phyloP scores from a whole-genome alignment of 148 eudicot genomes.

The Chenopodium berlandieri region DNA sequence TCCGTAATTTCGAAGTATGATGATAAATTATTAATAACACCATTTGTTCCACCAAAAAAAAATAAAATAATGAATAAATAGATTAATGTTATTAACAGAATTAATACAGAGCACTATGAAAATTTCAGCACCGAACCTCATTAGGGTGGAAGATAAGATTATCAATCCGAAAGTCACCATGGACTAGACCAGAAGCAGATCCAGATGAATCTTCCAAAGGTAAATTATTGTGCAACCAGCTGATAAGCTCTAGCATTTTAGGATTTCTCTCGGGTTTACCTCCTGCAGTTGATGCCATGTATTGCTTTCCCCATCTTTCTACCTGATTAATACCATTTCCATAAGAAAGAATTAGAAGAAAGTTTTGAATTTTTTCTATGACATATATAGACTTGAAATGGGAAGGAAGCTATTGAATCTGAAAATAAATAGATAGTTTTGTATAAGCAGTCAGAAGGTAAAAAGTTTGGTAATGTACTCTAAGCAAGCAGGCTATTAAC shows the following conservation, averaged over 20 bases:
- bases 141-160: conserved; percentile 91
- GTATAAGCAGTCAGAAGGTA: background rate
- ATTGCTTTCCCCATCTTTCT: conserved; percentile 92
- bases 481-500: background rate
- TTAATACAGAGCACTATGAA: background rate
- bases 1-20: background rate
- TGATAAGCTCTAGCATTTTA: conserved; percentile 71
- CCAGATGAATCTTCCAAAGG: conserved; percentile 84
- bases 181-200: conserved; percentile 75
- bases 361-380: background rate
- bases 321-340: conserved; percentile 44
- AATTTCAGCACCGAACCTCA: conserved; percentile 51
- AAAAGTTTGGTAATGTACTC: background rate
- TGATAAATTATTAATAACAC: background rate
- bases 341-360: conserved; percentile 1
- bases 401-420: background rate
- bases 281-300: conserved; percentile 72
- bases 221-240: conserved; percentile 68
- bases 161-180: conserved; percentile 97
- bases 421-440: background rate
- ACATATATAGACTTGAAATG: background rate
- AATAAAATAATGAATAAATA: background rate
- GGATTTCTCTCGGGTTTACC: conserved; percentile 77
- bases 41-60: background rate
- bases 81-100: background rate